A percentile compares a stretch with the other conserved stretches of the same genome.
Conservation (phyloP, 2,329 filamentous ascomycete genomes). For the Orbilia quercus region DNA sequence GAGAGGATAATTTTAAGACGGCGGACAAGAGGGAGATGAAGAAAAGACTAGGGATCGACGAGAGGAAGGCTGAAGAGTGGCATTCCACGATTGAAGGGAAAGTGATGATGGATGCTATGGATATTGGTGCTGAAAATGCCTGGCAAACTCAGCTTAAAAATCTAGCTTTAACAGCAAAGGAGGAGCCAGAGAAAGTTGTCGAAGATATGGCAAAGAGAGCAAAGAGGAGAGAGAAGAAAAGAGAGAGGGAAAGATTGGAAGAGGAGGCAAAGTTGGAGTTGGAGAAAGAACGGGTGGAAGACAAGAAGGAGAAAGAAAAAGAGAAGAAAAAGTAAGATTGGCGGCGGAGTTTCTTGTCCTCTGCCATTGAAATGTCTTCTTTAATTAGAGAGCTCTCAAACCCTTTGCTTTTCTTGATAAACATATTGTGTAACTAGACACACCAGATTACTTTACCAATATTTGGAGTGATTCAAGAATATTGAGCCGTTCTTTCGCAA, state of each 20-base stretch:
- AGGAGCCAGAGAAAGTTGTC: conserved; percentile 7
- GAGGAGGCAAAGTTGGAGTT: neutral
- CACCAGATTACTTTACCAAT: no score
- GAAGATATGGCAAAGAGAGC: neutral
- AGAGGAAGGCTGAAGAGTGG: conserved; percentile 3
- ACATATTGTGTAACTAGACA: no score
- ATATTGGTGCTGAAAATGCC: conserved; percentile 1
- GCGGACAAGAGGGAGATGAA: conserved; percentile 13
- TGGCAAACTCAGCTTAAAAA: neutral
- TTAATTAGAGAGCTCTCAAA: neutral
- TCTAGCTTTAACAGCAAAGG: neutral
- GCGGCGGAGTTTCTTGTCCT: neutral
- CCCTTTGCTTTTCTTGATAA: no score
- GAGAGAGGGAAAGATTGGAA: conserved; percentile 2
- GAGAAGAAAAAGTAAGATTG: neutral
- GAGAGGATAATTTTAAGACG: conserved; percentile 25
- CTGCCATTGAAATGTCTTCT: neutral
- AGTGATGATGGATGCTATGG: conserved; percentile 33
- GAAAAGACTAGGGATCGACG: conserved; percentile 15
- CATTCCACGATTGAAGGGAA: conserved; percentile 12
- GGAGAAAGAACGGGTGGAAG: conserved; percentile 12
- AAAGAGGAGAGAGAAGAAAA: conserved; percentile 2
- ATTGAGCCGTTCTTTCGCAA: no score
- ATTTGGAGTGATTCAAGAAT: no score
- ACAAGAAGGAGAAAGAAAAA: neutral